Evolutionary conservation across 2,329 filamentous ascomycete genomes (phyloP).

Genomic region (Aspergillus udagawae): DNA sequence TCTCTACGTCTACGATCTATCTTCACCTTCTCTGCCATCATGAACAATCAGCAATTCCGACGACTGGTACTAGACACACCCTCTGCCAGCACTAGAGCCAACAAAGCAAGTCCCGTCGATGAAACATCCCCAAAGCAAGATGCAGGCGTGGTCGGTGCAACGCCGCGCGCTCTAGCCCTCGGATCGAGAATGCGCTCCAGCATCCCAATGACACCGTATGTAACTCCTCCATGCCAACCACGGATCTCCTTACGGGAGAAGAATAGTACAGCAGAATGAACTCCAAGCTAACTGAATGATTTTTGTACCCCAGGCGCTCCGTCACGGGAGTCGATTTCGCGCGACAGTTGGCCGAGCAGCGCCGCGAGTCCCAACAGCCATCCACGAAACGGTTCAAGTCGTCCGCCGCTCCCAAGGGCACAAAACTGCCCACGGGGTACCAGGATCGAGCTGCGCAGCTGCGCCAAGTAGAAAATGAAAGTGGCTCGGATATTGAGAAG

Average conservation of each 20-base stretch:
- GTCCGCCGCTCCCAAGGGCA: slow-evolving; percentile 72
- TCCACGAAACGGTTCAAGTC: slow-evolving; percentile 72
- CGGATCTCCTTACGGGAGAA: background rate
- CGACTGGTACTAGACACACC: slow-evolving; percentile 64
- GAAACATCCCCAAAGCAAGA: slow-evolving; percentile 14
- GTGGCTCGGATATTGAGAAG: slow-evolving; percentile 52
- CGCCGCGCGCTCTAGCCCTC: slow-evolving; percentile 52
- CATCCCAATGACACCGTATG: slow-evolving; percentile 92
- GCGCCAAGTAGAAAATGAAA: slow-evolving; percentile 50
- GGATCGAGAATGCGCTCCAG: slow-evolving; percentile 74
- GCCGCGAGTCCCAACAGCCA: slow-evolving; percentile 50
- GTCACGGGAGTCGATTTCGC: slow-evolving; percentile 69
- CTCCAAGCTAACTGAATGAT: slow-evolving; percentile 2
- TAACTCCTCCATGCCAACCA: slow-evolving; percentile 12
- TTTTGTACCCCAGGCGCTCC: slow-evolving; percentile 49
- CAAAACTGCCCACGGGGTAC: slow-evolving; percentile 75
- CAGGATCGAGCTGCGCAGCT: slow-evolving; percentile 72
- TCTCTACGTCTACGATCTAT: background rate
- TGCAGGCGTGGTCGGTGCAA: slow-evolving; percentile 43
- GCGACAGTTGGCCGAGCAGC: slow-evolving; percentile 75
- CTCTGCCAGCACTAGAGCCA: slow-evolving; percentile 20
- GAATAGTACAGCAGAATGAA: slow-evolving; percentile 7
- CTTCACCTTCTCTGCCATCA: slow-evolving; percentile 36
- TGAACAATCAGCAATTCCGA: slow-evolving; percentile 97
- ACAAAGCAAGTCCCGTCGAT: slow-evolving; percentile 6